Evolutionary conservation across 2,329 filamentous ascomycete species (phyloP), one percentile per base, ranked within the genome.

Genomic region (Boeremia exigua): DNA sequence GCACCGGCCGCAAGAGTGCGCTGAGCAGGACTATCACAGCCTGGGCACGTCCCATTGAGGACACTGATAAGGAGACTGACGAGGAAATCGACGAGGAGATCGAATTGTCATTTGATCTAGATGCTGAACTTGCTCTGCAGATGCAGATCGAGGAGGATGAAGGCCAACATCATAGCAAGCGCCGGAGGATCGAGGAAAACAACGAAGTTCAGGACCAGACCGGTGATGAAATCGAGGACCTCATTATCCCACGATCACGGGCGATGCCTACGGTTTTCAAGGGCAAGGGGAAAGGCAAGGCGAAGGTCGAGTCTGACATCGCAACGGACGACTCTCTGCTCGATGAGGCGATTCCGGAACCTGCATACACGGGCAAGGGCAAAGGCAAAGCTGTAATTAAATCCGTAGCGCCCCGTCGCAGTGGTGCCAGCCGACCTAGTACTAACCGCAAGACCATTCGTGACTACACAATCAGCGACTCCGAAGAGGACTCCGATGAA

Each of bases 61-160:
- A 74, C 32, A 68, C 60, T 2, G 69, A 72, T 8, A 67, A 72
- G 10, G 71, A 75, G 11, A 56, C 54, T 8, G 58, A 66, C n/a
- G 4, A n/a, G n/a, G n/a, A n/a, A n/a, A n/a, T n/a, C n/a, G n/a
- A 23, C 9, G 67, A 71, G 8, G 71, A 74, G 11, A 57, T 54
- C 10, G 57, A 65, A 14, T 68, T 23, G 5, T 23, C 68, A 64
- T 67, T 76, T 36, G 75, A 76, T 65, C 71, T 76, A 19, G 82
- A 84, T 69, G 83, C 81, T 11, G 78, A 81, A 40, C 70, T 89
- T 34, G 87, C 87, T 30, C 75, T 79, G 39, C 75, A 76, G 37
- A 75, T 89, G 47, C 86, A 89, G 64, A 76, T 82, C 28, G 79
- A 86, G 61, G 72, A 75, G 58, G 84, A 86, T 43, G 61, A 68